Percentiles rank a stretch among this genome's conserved stretches.
phyloP scores from a whole-genome alignment of 768 basidiomycete species.

The Boletus sensibilis region DNA sequence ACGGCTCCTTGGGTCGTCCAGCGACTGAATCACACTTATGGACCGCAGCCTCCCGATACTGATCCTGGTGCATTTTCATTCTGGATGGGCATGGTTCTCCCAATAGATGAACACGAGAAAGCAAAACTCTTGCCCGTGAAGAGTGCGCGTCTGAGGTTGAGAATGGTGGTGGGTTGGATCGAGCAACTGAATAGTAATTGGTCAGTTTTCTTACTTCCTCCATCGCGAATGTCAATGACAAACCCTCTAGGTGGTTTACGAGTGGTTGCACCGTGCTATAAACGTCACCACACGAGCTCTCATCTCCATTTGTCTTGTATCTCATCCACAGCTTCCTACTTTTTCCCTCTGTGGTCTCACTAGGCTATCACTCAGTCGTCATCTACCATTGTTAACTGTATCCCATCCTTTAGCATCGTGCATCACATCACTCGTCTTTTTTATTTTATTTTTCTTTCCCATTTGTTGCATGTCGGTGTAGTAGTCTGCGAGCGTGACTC shows the following conservation, averaged over 20 bases:
- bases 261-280: conserved; percentile 62
- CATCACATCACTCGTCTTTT: conserved; percentile 12
- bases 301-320: conserved; percentile 9
- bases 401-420: conserved; percentile 15
- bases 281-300: conserved; percentile 2
- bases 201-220: conserved; percentile 34
- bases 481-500: conserved; percentile 2
- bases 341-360: conserved; percentile 3
- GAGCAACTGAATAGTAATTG: conserved; percentile 66
- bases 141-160: conserved; percentile 71
- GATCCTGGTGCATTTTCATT: conserved; percentile 76
- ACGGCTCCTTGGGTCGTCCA: conserved; percentile 94
- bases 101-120: conserved; percentile 90
- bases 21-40: conserved; percentile 75
- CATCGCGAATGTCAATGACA: conserved; percentile 16
- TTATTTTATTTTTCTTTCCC: background rate
- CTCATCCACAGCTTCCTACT: conserved; percentile 8
- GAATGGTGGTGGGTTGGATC: conserved; percentile 93
- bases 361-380: conserved; percentile 3
- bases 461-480: background rate
- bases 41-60: conserved; percentile 59
- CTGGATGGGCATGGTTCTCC: conserved; percentile 88
- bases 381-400: conserved; percentile 16
- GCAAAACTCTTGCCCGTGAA: conserved; percentile 82
- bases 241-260: conserved; percentile 66